Percentiles rank a stretch among this genome's conserved stretches.
Evolutionary conservation across 192 early-diverging fungal genomes (phyloP).

Genomic region (Endogone sp.): DNA sequence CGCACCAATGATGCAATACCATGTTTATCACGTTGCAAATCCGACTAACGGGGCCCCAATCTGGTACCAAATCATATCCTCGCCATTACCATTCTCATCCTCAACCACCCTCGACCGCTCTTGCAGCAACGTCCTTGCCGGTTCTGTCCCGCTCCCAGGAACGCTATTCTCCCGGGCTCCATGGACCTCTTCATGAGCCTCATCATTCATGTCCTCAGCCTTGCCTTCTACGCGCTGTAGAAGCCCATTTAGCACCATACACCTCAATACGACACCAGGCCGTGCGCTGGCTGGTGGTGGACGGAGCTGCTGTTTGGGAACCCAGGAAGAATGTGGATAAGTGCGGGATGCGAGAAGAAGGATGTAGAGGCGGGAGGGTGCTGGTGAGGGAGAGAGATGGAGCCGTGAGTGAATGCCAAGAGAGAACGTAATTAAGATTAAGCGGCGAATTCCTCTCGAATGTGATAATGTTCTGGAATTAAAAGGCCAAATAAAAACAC

Average conservation of each 20-base stretch:
- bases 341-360: neutral
- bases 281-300: neutral
- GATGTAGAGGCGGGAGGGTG: neutral
- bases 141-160: neutral
- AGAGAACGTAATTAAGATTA: too few species aligned
- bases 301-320: neutral
- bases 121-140: too few species aligned
- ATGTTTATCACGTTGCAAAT: neutral
- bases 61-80: neutral
- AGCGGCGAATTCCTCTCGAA: too few species aligned
- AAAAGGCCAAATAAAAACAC: neutral
- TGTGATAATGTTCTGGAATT: too few species aligned
- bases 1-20: too few species aligned
- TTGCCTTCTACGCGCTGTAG: neutral
- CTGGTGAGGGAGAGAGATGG: too few species aligned
- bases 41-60: neutral
- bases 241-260: neutral
- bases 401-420: too few species aligned
- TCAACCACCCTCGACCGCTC: too few species aligned
- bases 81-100: neutral
- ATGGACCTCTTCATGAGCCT: neutral
- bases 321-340: neutral
- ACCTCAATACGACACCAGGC: neutral
- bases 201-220: neutral
- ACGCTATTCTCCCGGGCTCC: neutral